Evolutionary conservation across 345 rosid species (phyloP).

Genomic region (Murraya koenigii): DNA sequence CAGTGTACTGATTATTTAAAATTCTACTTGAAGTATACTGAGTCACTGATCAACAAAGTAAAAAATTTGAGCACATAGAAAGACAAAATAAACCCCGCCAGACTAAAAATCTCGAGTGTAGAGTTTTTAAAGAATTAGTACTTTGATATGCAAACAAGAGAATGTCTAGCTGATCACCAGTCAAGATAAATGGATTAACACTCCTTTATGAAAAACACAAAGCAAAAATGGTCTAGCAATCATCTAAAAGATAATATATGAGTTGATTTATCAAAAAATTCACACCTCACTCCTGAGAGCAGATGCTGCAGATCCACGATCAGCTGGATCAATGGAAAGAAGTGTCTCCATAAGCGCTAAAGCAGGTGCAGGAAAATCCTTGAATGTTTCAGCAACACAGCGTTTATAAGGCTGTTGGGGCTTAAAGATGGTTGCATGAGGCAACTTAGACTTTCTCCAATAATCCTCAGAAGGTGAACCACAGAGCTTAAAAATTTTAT

Average conservation of each 20-base stretch:
- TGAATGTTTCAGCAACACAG: conserved; percentile 85
- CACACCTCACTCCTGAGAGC: conserved; percentile 85
- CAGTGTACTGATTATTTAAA: neutral
- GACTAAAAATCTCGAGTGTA: neutral
- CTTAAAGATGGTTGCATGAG: conserved; percentile 96
- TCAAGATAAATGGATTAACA: neutral
- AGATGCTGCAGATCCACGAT: conserved; percentile 83
- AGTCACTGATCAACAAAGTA: too few species aligned
- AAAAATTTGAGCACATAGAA: neutral
- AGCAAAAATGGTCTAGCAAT: neutral
- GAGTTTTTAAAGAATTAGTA: neutral
- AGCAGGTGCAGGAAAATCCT: conserved; percentile 87
- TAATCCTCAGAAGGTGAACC: conserved; percentile 96
- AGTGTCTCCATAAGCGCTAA: conserved; percentile 83
- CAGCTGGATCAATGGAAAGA: conserved; percentile 85
- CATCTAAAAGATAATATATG: neutral
- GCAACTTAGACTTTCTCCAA: conserved; percentile 93
- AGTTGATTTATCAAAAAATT: conserved; percentile 11
- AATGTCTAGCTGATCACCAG: neutral
- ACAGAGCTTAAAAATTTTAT: conserved; percentile 96
- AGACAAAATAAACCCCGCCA: neutral
- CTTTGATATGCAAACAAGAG: neutral
- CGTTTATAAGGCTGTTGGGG: conserved; percentile 96
- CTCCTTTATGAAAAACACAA: neutral
- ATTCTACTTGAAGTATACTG: neutral